These are phyloP conservation scores for Centrapalus pauciflorus DNA, from an alignment of 129 eudicot genomes.

Conservation along the genomic window DNA sequence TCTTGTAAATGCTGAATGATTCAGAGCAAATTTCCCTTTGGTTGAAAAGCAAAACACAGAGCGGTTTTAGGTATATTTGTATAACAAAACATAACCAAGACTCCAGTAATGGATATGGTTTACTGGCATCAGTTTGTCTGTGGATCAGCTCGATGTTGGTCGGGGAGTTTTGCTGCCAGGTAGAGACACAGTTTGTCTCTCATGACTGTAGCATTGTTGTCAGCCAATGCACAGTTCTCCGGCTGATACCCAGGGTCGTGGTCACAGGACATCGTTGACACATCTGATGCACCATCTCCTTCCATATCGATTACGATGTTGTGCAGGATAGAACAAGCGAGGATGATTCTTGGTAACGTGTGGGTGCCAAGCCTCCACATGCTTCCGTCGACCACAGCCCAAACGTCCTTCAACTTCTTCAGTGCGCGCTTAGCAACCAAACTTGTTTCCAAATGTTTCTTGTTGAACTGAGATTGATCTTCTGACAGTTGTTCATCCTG, in stretches of 20 bases:
- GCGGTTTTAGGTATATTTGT: not conserved
- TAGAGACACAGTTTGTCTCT: constrained; percentile 53
- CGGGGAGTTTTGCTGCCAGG: constrained; percentile 26
- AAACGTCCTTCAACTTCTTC: constrained; percentile 50
- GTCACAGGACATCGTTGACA: constrained; percentile 4
- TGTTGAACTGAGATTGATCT: constrained; percentile 35
- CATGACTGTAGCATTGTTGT: constrained; percentile 18
- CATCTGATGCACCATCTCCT: constrained; percentile 26
- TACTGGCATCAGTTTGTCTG: not conserved
- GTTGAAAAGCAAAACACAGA: not conserved
- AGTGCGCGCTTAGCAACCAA: constrained; percentile 49
- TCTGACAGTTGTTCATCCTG: constrained; percentile 26
- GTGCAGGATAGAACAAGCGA: constrained; percentile 62
- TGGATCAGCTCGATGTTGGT: no score
- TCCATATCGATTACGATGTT: constrained; percentile 60
- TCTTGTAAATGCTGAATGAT: not conserved
- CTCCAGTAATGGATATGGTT: not conserved
- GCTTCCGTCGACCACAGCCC: constrained; percentile 51
- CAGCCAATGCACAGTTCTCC: constrained; percentile 36
- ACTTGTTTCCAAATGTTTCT: constrained; percentile 40
- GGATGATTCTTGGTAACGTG: constrained; percentile 46
- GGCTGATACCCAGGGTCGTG: constrained; percentile 51
- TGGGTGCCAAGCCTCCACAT: constrained; percentile 72
- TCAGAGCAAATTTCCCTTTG: not conserved
- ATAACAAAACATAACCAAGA: not conserved